Conservation (phyloP, 1,139 yeast species). For the Blastobotrys capitulatus region DNA sequence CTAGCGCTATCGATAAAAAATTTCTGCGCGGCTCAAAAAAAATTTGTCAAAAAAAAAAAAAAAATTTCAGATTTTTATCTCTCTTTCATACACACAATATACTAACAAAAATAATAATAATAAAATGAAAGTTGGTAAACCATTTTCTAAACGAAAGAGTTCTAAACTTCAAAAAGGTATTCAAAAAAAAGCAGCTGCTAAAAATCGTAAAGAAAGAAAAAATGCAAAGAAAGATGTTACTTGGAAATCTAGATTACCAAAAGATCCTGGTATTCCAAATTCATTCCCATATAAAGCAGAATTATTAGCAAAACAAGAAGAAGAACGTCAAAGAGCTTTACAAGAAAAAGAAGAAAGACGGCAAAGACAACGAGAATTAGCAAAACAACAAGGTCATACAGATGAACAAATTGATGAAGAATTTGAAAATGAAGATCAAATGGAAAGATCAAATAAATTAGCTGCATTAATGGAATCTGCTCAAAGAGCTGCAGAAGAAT, state of each 20-base stretch:
- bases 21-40: slow-evolving; percentile 8
- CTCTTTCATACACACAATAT: background rate
- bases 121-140: slow-evolving; percentile 34
- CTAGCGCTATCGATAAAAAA: no score
- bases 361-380: slow-evolving; percentile 46
- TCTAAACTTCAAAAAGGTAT: slow-evolving; percentile 96
- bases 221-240: slow-evolving; percentile 81
- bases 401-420: slow-evolving; percentile 39
- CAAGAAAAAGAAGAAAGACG: slow-evolving; percentile 52
- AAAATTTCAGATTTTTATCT: background rate
- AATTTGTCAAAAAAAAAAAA: slow-evolving; percentile 1
- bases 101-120: background rate
- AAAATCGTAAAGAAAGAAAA: slow-evolving; percentile 79
- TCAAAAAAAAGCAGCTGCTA: slow-evolving; percentile 92
- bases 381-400: slow-evolving; percentile 36
- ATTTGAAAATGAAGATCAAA: slow-evolving; percentile 41
- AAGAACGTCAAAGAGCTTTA: slow-evolving; percentile 52
- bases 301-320: slow-evolving; percentile 77
- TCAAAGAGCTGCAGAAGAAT: slow-evolving; percentile 67
- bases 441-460: slow-evolving; percentile 48
- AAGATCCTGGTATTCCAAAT: slow-evolving; percentile 93
- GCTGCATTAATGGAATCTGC: slow-evolving; percentile 89
- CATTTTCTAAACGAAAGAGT: slow-evolving; percentile 76
- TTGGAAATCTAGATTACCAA: slow-evolving; percentile 79
- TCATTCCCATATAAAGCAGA: slow-evolving; percentile 90